phyloP scores from a whole-genome alignment of 2,329 filamentous ascomycete genomes.

The Nemania sp. region DNA sequence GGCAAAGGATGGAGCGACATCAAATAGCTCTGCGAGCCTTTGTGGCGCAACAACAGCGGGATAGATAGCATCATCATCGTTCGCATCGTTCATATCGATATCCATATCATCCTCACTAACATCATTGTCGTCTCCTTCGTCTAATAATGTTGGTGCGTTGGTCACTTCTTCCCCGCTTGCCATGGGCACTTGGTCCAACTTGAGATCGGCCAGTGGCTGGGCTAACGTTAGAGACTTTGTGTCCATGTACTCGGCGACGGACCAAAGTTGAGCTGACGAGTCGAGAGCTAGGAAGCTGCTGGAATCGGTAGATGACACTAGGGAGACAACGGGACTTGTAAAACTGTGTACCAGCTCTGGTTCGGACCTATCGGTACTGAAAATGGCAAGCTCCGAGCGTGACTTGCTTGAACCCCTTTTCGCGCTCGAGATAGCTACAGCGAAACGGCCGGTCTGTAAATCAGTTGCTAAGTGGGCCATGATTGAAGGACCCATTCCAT shows the following conservation, averaged over 20 bases:
- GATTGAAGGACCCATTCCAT: conserved; percentile 53
- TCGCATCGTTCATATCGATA: conserved; percentile 61
- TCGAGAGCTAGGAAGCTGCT: conserved; percentile 83
- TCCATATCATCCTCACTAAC: conserved; percentile 60
- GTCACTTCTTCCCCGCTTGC: conserved; percentile 47
- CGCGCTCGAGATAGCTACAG: conserved; percentile 64
- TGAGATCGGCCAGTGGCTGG: conserved; percentile 67
- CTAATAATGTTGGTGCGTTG: conserved; percentile 50
- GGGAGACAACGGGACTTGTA: conserved; percentile 70
- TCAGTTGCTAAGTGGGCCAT: conserved; percentile 80
- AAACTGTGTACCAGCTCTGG: conserved; percentile 70
- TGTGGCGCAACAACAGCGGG: conserved; percentile 74
- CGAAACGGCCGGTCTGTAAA: conserved; percentile 71
- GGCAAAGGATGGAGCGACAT: conserved; percentile 75
- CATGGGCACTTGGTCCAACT: conserved; percentile 56
- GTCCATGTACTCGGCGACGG: conserved; percentile 69
- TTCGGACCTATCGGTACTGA: conserved; percentile 69
- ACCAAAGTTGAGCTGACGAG: conserved; percentile 78
- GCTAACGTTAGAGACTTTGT: conserved; percentile 64
- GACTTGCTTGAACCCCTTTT: conserved; percentile 53
- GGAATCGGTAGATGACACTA: conserved; percentile 72
- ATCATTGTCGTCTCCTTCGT: conserved; percentile 56
- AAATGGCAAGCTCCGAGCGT: conserved; percentile 72
- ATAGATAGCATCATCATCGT: conserved; percentile 64
- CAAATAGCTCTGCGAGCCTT: conserved; percentile 76